Evolutionary conservation across 2,329 filamentous ascomycete species (phyloP).

Genomic region (Cercospora brassicicola): DNA sequence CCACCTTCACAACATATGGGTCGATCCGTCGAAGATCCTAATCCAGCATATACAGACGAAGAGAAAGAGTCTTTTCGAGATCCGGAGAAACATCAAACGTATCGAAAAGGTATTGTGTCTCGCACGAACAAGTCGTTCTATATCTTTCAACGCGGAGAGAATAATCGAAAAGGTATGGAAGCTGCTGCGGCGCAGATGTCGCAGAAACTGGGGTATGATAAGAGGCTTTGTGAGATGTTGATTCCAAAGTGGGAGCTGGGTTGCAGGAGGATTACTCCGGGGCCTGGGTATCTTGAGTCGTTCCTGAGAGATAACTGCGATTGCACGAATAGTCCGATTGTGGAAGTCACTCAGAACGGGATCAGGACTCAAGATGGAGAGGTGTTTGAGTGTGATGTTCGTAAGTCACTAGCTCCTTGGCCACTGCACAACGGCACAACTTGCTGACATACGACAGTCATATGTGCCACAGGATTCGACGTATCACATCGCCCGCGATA

Average conservation of each 20-base stretch:
- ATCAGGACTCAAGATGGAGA: constrained; percentile 42
- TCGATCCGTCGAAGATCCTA: background rate
- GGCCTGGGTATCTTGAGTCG: constrained; percentile 54
- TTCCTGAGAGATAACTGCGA: constrained; percentile 48
- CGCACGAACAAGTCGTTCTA: background rate
- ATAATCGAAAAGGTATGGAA: constrained; percentile 39
- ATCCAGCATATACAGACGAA: background rate
- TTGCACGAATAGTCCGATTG: constrained; percentile 43
- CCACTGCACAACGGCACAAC: too few relatives aligned
- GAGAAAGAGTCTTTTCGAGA: background rate
- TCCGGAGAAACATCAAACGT: background rate
- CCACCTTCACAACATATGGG: background rate
- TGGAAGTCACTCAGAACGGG: constrained; percentile 39
- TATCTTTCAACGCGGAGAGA: background rate
- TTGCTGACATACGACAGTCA: constrained; percentile 23
- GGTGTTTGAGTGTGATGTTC: constrained; percentile 31
- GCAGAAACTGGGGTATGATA: constrained; percentile 42
- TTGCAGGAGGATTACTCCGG: constrained; percentile 47
- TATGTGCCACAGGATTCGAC: constrained; percentile 42
- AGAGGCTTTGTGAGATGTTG: constrained; percentile 42
- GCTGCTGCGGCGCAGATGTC: constrained; percentile 48
- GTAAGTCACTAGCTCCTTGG: too few relatives aligned
- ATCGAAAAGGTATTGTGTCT: background rate
- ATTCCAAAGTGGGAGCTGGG: constrained; percentile 46
- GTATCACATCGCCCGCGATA: constrained; percentile 34